Percentiles rank a stretch among this genome's conserved stretches.
phyloP scores from a whole-genome alignment of 805 yeast genomes.

The Blastobotrys americana region DNA sequence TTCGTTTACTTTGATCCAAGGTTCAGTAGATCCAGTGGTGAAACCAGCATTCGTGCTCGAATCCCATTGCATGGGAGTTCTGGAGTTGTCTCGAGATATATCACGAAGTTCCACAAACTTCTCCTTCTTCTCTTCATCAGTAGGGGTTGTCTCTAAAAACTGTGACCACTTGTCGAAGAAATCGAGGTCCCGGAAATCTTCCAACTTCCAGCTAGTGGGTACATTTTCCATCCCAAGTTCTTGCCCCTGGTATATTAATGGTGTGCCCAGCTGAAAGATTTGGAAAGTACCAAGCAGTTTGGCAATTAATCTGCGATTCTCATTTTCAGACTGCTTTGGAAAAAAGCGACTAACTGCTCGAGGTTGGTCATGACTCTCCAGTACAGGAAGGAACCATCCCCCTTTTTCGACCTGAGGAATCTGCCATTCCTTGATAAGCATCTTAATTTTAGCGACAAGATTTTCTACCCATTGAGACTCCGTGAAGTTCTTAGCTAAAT shows the following conservation, averaged over 20 bases:
- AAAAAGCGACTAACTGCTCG: conserved; percentile 48
- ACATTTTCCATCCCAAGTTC: conserved; percentile 48
- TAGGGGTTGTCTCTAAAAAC: conserved; percentile 21
- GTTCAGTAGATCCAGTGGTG: conserved; percentile 35
- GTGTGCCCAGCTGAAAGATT: conserved; percentile 44
- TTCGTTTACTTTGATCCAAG: conserved; percentile 51
- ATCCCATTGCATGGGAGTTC: conserved; percentile 54
- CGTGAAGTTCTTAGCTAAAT: not conserved
- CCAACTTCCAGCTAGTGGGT: conserved; percentile 39
- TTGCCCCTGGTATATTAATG: conserved; percentile 54
- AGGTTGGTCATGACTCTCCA: conserved; percentile 56
- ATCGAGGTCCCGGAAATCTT: conserved; percentile 46
- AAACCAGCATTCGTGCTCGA: conserved; percentile 40
- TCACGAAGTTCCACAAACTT: conserved; percentile 16
- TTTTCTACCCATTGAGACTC: conserved; percentile 1
- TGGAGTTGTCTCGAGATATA: conserved; percentile 44
- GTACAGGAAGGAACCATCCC: conserved; percentile 50
- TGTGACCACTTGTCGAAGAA: conserved; percentile 37
- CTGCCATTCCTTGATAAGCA: conserved; percentile 16
- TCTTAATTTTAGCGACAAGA: conserved; percentile 7
- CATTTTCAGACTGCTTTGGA: conserved; percentile 32
- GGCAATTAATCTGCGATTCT: conserved; percentile 36
- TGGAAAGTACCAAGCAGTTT: conserved; percentile 43
- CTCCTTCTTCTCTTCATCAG: conserved; percentile 19
- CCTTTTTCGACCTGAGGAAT: conserved; percentile 41